phyloP scores from a whole-genome alignment of 495 filamentous ascomycete species.

The Glutinoglossum americanum region DNA sequence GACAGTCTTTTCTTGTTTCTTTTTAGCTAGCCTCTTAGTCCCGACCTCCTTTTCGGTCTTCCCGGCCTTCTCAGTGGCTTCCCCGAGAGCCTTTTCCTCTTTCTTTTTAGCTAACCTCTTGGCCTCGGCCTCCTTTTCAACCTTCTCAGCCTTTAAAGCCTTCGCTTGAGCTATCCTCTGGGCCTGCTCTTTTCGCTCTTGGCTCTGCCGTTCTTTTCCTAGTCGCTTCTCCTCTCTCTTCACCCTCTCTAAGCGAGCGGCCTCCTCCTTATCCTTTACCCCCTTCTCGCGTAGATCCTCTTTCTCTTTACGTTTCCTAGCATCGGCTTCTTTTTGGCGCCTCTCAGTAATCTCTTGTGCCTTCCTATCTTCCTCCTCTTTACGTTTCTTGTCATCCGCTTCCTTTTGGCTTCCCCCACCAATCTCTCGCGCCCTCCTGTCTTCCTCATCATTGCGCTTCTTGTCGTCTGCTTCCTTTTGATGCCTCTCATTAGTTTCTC shows the following conservation, averaged over 20 bases:
- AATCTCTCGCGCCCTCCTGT: too few relatives aligned
- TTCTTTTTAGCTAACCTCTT: background rate
- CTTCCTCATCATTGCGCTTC: background rate
- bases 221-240: slow-evolving; percentile 26
- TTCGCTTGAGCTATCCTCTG: background rate
- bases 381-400: background rate
- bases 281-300: background rate
- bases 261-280: background rate
- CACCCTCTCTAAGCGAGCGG: background rate
- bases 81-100: background rate
- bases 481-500: background rate
- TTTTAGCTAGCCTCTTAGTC: background rate
- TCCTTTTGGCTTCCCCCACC: background rate
- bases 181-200: background rate
- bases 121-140: background rate
- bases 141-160: background rate
- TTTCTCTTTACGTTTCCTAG: background rate
- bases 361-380: background rate
- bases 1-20: background rate
- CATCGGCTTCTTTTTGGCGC: background rate
- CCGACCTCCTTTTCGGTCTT: background rate
- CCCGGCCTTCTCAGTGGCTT: background rate
- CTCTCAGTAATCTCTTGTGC: background rate
- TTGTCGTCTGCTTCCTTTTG: background rate
- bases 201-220: slow-evolving; percentile 13